These are phyloP conservation scores for Biscogniauxia marginata DNA, from an alignment of 2,329 filamentous ascomycete species.

Conservation along the genomic window DNA sequence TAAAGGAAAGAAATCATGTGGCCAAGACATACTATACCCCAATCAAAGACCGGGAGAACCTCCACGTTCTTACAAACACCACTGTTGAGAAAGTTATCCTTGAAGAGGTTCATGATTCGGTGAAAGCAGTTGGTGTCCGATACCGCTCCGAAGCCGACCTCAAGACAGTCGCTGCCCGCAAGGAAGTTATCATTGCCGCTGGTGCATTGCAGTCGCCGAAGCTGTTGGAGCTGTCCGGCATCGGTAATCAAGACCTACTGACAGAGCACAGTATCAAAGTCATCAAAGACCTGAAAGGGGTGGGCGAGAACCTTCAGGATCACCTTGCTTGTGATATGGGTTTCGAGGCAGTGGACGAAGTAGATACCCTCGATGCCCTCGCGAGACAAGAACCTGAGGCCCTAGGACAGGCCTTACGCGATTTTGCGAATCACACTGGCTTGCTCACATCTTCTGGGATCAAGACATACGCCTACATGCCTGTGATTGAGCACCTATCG, in stretches of 20 bases:
- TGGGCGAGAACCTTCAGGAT: conserved; percentile 51
- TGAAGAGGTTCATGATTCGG: background rate
- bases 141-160: background rate
- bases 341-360: background rate
- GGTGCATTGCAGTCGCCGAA: conserved; percentile 57
- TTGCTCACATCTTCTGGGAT: conserved; percentile 1
- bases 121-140: conserved; percentile 1
- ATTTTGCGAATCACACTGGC: background rate
- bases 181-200: conserved; percentile 58
- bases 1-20: background rate
- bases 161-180: background rate
- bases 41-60: conserved; percentile 1
- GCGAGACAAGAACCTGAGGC: conserved; percentile 1
- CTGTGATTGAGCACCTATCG: background rate
- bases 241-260: conserved; percentile 48
- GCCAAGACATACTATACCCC: conserved; percentile 4
- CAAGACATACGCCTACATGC: conserved; percentile 2
- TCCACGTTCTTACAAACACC: conserved; percentile 3
- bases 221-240: conserved; percentile 58
- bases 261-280: conserved; percentile 39
- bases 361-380: background rate
- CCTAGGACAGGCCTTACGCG: background rate
- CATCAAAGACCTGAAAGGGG: conserved; percentile 42
- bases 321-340: conserved; percentile 25
- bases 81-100: conserved; percentile 3